Conservation (phyloP, 2,329 filamentous ascomycete genomes). For the Scedosporium aurantiacum region DNA sequence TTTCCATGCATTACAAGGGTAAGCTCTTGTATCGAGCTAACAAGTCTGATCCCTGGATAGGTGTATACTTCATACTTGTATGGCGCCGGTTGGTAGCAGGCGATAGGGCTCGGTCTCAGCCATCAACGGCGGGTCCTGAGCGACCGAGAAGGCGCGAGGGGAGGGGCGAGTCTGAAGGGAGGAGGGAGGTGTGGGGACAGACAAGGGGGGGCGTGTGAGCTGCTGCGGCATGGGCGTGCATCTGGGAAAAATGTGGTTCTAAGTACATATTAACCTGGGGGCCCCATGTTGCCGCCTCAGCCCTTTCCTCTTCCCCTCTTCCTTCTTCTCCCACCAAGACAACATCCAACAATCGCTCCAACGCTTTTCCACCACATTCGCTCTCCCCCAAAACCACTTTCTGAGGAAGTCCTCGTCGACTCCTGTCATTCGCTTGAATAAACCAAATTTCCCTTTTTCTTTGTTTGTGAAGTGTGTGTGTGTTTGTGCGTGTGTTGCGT, state of each 20-base stretch:
- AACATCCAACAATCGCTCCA: constrained; percentile 5
- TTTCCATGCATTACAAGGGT: too few species aligned
- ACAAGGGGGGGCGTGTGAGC: neutral
- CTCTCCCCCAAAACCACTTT: constrained; percentile 29
- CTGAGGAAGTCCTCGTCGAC: constrained; percentile 62
- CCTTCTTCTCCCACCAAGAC: constrained; percentile 10
- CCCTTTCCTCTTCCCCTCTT: constrained; percentile 14
- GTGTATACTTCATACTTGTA: too few species aligned
- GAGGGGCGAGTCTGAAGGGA: neutral
- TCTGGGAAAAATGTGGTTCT: neutral
- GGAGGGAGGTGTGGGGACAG: neutral
- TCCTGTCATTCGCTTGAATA: constrained; percentile 61
- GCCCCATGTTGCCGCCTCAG: constrained; percentile 6
- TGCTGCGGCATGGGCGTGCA: neutral
- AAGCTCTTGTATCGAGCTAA: too few species aligned
- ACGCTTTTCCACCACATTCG: constrained; percentile 29
- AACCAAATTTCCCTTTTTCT: constrained; percentile 4
- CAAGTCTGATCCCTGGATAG: too few species aligned
- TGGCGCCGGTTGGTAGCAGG: neutral
- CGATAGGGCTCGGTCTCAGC: neutral
- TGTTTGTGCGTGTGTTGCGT: constrained; percentile 5
- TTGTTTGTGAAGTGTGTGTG: constrained; percentile 7
- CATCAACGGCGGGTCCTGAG: neutral
- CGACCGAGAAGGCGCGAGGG: neutral
- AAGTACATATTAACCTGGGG: neutral